phyloP scores from a whole-genome alignment of 495 filamentous ascomycete species.

The Penicillium maclennaniae region DNA sequence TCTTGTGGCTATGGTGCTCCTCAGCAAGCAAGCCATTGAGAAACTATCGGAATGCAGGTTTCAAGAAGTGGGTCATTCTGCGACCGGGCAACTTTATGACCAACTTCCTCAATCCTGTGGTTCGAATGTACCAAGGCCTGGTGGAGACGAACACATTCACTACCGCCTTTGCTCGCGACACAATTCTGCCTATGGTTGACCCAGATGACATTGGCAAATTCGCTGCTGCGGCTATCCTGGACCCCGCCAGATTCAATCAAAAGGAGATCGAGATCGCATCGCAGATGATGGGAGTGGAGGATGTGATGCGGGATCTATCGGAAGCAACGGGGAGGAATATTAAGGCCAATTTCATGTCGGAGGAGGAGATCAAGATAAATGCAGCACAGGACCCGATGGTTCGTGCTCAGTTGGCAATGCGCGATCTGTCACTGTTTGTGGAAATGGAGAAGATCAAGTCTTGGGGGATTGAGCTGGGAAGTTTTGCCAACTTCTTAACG shows the following conservation, averaged over 20 bases:
- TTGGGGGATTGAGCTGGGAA: conserved; percentile 30
- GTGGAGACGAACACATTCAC: conserved; percentile 31
- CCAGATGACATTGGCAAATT: conserved; percentile 48
- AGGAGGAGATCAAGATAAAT: conserved; percentile 35
- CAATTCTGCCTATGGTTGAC: conserved; percentile 38
- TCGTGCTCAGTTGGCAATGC: conserved; percentile 25
- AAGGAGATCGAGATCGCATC: conserved; percentile 37
- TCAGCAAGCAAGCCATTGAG: conserved; percentile 39
- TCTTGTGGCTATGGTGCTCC: conserved; percentile 23
- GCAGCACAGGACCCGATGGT: conserved; percentile 24
- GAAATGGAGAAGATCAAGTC: conserved; percentile 32
- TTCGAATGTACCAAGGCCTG: conserved; percentile 35
- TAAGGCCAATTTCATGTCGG: conserved; percentile 29
- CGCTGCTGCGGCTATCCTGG: conserved; percentile 36
- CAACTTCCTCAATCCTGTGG: conserved; percentile 40
- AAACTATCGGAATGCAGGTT: conserved; percentile 19
- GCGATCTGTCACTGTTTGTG: conserved; percentile 29
- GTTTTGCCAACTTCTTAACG: conserved; percentile 36
- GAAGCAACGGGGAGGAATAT: conserved; percentile 31
- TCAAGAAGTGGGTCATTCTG: conserved; percentile 41
- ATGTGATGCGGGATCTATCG: conserved; percentile 29
- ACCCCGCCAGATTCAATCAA: conserved; percentile 35
- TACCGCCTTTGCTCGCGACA: conserved; percentile 29
- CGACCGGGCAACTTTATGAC: conserved; percentile 49
- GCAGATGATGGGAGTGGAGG: conserved; percentile 30